A percentile compares a stretch with the other conserved stretches of the same genome.
Conservation (phyloP, 371 early-diverging fungal genomes). For the Parasitella parasitica region DNA sequence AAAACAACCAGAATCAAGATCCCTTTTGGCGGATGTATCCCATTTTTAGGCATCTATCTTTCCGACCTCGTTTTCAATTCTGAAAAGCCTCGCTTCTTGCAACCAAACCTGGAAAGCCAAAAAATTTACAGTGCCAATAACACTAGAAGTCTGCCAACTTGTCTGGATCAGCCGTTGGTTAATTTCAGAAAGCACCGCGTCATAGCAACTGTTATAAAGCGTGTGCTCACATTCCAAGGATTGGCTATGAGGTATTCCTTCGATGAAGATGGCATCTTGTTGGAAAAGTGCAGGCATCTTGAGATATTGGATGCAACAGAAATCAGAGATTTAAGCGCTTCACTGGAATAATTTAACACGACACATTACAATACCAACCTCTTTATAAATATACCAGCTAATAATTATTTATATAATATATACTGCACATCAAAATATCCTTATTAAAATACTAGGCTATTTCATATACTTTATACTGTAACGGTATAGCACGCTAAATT, state of each 20-base stretch:
- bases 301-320: constrained; percentile 33
- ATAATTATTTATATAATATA: too few species aligned
- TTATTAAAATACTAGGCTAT: too few species aligned
- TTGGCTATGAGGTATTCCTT: constrained; percentile 61
- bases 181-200: constrained; percentile 67
- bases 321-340: constrained; percentile 35
- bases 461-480: too few species aligned
- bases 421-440: too few species aligned
- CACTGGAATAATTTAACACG: constrained; percentile 16
- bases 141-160: constrained; percentile 9
- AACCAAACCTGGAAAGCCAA: constrained; percentile 32
- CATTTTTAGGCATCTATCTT: constrained; percentile 65
- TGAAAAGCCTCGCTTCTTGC: constrained; percentile 58
- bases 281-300: constrained; percentile 35
- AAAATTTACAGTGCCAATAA: constrained; percentile 26
- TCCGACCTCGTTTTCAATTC: constrained; percentile 69
- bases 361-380: too few species aligned
- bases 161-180: constrained; percentile 52
- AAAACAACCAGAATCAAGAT: constrained; percentile 34
- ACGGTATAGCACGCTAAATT: too few species aligned
- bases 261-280: constrained; percentile 43
- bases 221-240: constrained; percentile 60
- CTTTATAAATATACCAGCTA: too few species aligned
- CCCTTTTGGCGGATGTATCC: constrained; percentile 60
- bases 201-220: constrained; percentile 64